Evolutionary conservation across 352 stramenopile species (phyloP).

Genomic region (Phytophthora pluvialis): DNA sequence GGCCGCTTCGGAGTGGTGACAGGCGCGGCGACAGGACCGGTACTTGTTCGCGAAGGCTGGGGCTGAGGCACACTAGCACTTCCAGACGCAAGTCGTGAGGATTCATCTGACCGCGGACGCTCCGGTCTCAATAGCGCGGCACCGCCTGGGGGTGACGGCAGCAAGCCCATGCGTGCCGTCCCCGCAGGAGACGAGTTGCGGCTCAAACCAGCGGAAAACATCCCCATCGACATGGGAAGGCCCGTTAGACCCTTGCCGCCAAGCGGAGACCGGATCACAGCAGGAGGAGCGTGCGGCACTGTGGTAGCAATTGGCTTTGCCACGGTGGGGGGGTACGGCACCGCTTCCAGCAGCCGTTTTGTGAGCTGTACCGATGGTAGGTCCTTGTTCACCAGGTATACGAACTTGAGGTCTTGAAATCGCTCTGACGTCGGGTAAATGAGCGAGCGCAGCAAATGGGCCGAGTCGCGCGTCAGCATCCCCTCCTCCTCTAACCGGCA

Average conservation of each 20-base stretch:
- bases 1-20: conserved; percentile 32
- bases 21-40: conserved; percentile 10
- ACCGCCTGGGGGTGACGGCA: conserved; percentile 33
- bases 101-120: conserved; percentile 34
- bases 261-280: conserved; percentile 26
- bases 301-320: conserved; percentile 40
- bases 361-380: conserved; percentile 76
- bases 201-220: conserved; percentile 40
- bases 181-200: conserved; percentile 36
- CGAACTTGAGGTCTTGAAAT: conserved; percentile 90
- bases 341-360: conserved; percentile 76
- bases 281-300: conserved; percentile 25
- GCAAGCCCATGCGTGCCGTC: conserved; percentile 34
- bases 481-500: conserved; percentile 80
- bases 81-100: conserved; percentile 41
- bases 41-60: conserved; percentile 26
- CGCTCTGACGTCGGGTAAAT: conserved; percentile 85
- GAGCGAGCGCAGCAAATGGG: conserved; percentile 73
- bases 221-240: conserved; percentile 41
- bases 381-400: conserved; percentile 90
- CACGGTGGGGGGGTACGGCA: conserved; percentile 50
- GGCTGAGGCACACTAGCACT: conserved; percentile 18
- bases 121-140: conserved; percentile 38
- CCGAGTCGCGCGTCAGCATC: conserved; percentile 68
- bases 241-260: conserved; percentile 20